These are phyloP conservation scores for Boletus nobilissimus DNA, from an alignment of 1,284 basidiomycete species.

Conservation along the genomic window DNA sequence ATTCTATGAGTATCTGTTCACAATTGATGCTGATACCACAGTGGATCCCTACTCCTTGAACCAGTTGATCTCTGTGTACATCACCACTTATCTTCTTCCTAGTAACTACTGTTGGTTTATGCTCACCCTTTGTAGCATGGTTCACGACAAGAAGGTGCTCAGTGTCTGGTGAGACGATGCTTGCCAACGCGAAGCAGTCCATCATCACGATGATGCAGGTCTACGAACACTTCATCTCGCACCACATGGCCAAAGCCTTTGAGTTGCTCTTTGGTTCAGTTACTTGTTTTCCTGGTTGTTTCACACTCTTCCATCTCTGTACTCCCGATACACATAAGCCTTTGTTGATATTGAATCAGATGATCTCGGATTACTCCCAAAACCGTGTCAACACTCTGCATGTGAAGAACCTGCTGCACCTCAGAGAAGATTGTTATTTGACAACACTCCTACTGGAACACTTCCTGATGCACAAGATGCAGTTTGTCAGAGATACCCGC, in stretches of 20 bases:
- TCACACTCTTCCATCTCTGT: slow-evolving; percentile 92
- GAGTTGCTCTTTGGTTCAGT: slow-evolving; percentile 97
- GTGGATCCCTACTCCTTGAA: slow-evolving; percentile 89
- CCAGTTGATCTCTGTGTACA: slow-evolving; percentile 87
- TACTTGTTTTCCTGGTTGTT: slow-evolving; percentile 98
- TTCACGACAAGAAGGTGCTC: slow-evolving; percentile 92
- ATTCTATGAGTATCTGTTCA: slow-evolving; percentile 98
- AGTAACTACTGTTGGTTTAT: not conserved
- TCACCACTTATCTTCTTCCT: not conserved
- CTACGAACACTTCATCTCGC: slow-evolving; percentile 98
- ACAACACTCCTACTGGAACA: slow-evolving; percentile 96
- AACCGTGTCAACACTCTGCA: slow-evolving; percentile 97
- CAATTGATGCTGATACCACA: slow-evolving; percentile 97
- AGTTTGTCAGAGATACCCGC: slow-evolving; percentile 93
- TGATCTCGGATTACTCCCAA: slow-evolving; percentile 94
- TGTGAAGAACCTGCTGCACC: slow-evolving; percentile 96
- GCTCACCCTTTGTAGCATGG: slow-evolving; percentile 64
- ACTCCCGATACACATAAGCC: slow-evolving; percentile 95
- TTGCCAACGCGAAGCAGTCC: slow-evolving; percentile 91
- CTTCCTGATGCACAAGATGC: slow-evolving; percentile 92
- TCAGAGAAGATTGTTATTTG: slow-evolving; percentile 98
- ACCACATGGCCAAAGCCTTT: slow-evolving; percentile 98
- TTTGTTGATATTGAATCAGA: slow-evolving; percentile 86
- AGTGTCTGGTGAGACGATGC: slow-evolving; percentile 94
- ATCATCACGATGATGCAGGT: slow-evolving; percentile 99